Conservation (phyloP, 176 grass and related monocot species). For the Oryza brachyantha region DNA sequence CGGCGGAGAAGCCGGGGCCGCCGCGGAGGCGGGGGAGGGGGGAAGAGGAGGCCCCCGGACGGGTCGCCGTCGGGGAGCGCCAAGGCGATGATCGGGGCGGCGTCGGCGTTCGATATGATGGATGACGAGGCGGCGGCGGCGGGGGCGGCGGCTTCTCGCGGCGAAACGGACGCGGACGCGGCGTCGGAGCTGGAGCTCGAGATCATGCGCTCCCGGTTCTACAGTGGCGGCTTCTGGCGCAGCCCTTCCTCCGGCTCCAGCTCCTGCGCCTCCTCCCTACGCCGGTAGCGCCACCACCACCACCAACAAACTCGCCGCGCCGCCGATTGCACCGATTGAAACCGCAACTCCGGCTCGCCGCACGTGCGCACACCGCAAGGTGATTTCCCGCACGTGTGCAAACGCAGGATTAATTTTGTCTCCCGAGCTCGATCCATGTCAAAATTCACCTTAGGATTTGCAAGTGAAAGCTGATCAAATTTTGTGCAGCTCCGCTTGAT, state of each 20-base stretch:
- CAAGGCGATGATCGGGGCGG: slow-evolving; percentile 36
- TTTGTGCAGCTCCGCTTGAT: background rate
- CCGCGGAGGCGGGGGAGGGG: background rate
- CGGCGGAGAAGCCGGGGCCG: background rate
- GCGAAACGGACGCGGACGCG: background rate
- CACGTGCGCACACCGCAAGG: background rate
- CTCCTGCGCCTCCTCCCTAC: slow-evolving; percentile 35
- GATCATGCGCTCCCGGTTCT: slow-evolving; percentile 30
- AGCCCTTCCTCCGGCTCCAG: slow-evolving; percentile 47
- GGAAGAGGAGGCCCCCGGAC: background rate
- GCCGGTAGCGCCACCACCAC: background rate
- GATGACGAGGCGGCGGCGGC: background rate
- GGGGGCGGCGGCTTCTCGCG: background rate
- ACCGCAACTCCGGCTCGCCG: background rate
- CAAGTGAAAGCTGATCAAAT: background rate
- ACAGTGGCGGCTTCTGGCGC: slow-evolving; percentile 66
- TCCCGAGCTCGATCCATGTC: background rate
- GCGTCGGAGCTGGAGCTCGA: slow-evolving; percentile 34
- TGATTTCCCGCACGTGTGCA: background rate
- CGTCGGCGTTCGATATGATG: background rate
- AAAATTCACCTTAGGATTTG: background rate
- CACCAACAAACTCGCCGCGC: background rate
- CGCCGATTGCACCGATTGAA: background rate
- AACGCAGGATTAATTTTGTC: background rate
- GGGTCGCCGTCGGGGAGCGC: slow-evolving; percentile 29